A percentile compares a stretch with the other conserved stretches of the same genome.
phyloP scores from a whole-genome alignment of 2,329 filamentous ascomycete species.

The Pseudopithomyces maydicus region DNA sequence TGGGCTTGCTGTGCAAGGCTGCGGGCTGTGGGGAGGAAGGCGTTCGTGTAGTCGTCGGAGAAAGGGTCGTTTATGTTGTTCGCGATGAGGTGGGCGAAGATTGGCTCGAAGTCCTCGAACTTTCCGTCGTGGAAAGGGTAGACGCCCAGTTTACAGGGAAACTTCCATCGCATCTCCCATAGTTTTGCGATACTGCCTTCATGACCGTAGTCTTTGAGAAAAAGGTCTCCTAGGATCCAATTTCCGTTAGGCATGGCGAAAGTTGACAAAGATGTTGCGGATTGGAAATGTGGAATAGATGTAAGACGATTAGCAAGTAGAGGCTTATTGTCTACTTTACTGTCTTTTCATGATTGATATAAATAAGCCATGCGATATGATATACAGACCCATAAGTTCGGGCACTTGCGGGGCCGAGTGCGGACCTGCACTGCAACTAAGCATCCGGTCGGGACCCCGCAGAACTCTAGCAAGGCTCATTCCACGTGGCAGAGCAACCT shows the following conservation, averaged over 20 bases:
- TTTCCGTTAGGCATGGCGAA: constrained; percentile 30
- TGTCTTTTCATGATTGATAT: background rate
- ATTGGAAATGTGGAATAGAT: background rate
- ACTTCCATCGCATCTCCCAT: constrained; percentile 42
- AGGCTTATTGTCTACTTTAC: too few species aligned
- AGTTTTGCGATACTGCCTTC: constrained; percentile 37
- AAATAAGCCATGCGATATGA: background rate
- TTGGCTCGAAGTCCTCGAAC: constrained; percentile 70
- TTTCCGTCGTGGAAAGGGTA: constrained; percentile 76
- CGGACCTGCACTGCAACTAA: constrained; percentile 5
- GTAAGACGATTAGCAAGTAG: too few species aligned
- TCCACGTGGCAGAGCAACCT: background rate
- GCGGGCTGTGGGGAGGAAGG: constrained; percentile 64
- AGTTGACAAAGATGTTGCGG: background rate
- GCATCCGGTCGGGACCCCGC: constrained; percentile 27
- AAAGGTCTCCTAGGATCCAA: constrained; percentile 45
- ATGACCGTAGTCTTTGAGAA: constrained; percentile 44
- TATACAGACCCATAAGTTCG: constrained; percentile 5
- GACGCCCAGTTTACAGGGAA: constrained; percentile 52
- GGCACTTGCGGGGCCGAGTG: constrained; percentile 31
- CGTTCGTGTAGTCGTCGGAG: constrained; percentile 65
- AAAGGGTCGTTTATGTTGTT: constrained; percentile 69
- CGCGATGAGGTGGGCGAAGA: constrained; percentile 49
- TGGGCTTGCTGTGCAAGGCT: constrained; percentile 60
- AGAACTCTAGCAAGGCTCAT: background rate